Conservation (phyloP, 345 rosid genomes). For the Noccaea bulbosa region DNA sequence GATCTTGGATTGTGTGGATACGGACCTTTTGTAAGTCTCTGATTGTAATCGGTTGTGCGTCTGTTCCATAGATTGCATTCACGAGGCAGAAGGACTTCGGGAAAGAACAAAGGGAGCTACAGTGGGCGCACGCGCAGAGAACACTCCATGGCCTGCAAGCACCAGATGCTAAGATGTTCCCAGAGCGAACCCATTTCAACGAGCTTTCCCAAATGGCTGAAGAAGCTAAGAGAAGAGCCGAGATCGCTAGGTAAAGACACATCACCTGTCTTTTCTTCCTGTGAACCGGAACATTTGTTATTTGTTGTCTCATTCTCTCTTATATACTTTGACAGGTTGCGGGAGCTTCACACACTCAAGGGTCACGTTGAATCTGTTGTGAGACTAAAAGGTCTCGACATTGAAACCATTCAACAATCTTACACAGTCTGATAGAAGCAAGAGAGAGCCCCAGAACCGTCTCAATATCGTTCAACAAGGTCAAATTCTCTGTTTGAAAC, state of each 20-base stretch:
- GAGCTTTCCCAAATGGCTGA: constrained; percentile 97
- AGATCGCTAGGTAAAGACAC: constrained; percentile 76
- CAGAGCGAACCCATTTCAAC: constrained; percentile 73
- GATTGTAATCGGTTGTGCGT: not conserved
- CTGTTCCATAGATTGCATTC: constrained; percentile 76
- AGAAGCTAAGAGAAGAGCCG: constrained; percentile 98
- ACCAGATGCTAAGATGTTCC: constrained; percentile 94
- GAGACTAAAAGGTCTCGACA: constrained; percentile 90
- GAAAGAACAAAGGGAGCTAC: constrained; percentile 96
- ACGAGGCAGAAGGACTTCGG: constrained; percentile 97
- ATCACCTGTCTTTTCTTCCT: constrained; percentile 2
- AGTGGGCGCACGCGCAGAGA: constrained; percentile 99
- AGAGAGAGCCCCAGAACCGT: constrained; percentile 7
- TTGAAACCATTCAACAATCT: constrained; percentile 95
- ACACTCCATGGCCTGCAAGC: constrained; percentile 93
- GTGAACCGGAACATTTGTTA: constrained; percentile 1
- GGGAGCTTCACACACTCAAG: constrained; percentile 92
- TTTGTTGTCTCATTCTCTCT: constrained; percentile 20
- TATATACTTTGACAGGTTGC: constrained; percentile 56
- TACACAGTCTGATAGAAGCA: constrained; percentile 68
- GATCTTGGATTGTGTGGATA: not conserved
- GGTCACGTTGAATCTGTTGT: constrained; percentile 98
- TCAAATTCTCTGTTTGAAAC: constrained; percentile 23
- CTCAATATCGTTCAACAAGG: constrained; percentile 18
- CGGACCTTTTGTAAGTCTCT: not conserved